Conservation (phyloP, 805 yeast species). For the Wickerhamia fluorescens region DNA sequence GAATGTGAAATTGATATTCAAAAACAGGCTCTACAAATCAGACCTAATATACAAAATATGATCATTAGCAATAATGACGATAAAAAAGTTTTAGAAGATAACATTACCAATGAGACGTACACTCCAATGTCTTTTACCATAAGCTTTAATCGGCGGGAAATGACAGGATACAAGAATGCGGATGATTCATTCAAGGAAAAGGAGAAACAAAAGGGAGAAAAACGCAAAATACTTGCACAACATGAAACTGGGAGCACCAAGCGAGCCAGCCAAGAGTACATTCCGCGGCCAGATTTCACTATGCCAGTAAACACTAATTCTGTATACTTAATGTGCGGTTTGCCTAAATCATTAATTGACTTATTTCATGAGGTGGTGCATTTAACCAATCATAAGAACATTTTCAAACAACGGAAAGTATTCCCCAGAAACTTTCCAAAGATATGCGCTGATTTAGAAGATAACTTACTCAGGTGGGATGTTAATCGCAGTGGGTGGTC, state of each 20-base stretch:
- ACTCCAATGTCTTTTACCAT: conserved; percentile 22
- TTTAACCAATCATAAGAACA: conserved; percentile 46
- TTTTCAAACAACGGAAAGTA: conserved; percentile 31
- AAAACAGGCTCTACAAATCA: too few relatives aligned
- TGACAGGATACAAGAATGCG: conserved; percentile 2
- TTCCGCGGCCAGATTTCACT: conserved; percentile 7
- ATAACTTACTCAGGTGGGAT: conserved; percentile 41
- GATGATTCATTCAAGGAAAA: not conserved
- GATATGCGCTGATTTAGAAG: conserved; percentile 49
- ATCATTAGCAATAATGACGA: conserved; percentile 4
- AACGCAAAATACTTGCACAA: too few relatives aligned
- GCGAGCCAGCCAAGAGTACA: conserved; percentile 1
- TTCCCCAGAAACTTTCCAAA: conserved; percentile 50
- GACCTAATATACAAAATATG: conserved; percentile 18
- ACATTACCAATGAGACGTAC: conserved; percentile 5
- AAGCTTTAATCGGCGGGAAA: conserved; percentile 14
- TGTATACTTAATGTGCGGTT: conserved; percentile 39
- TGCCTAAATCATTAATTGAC: conserved; percentile 41
- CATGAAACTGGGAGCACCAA: conserved; percentile 1
- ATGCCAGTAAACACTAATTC: conserved; percentile 12
- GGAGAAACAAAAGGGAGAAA: too few relatives aligned
- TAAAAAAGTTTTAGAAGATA: not conserved
- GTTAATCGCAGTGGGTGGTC: conserved; percentile 31
- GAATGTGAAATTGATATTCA: too few relatives aligned
- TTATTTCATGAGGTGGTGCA: conserved; percentile 40